A percentile compares a stretch with the other conserved stretches of the same genome.
These are phyloP conservation scores for Buddleja alternifolia DNA, from an alignment of 257 asterid species.

Conservation along the genomic window DNA sequence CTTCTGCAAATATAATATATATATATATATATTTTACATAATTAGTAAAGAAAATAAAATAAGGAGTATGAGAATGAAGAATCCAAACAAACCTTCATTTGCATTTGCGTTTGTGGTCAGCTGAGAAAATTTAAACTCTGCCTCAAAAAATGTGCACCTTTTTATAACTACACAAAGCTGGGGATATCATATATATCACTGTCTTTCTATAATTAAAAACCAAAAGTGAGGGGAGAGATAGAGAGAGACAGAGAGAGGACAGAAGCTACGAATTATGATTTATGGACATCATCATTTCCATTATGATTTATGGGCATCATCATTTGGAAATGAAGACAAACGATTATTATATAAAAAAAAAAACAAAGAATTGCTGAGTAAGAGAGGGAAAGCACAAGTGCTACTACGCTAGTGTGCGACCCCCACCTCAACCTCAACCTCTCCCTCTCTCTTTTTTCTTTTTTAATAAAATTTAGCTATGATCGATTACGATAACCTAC, in stretches of 20 bases:
- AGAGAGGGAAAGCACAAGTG: too few species aligned
- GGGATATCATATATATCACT: too few species aligned
- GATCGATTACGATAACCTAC: too few species aligned
- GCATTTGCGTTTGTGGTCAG: not conserved
- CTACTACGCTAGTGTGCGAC: too few species aligned
- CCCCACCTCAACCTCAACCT: too few species aligned
- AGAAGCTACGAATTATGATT: conserved; percentile 31
- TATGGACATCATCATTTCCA: too few species aligned
- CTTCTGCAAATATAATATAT: conserved; percentile 38
- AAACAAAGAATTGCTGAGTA: too few species aligned
- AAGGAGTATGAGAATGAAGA: not conserved
- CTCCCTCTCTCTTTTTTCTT: too few species aligned
- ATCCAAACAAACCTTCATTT: conserved; percentile 44
- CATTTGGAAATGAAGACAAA: conserved; percentile 6
- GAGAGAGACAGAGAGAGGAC: conserved; percentile 29
- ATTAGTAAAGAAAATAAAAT: not conserved
- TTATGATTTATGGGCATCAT: too few species aligned
- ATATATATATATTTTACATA: too few species aligned
- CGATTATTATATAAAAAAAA: conserved; percentile 3
- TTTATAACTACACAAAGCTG: too few species aligned
- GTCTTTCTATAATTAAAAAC: conserved; percentile 3
- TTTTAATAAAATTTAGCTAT: too few species aligned
- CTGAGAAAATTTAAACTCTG: not conserved
- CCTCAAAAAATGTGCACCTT: conserved; percentile 27
- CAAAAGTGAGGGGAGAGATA: conserved; percentile 11